These are phyloP conservation scores for Ustilaginoidea virens DNA, from an alignment of 2,329 filamentous ascomycete genomes.

Conservation along the genomic window DNA sequence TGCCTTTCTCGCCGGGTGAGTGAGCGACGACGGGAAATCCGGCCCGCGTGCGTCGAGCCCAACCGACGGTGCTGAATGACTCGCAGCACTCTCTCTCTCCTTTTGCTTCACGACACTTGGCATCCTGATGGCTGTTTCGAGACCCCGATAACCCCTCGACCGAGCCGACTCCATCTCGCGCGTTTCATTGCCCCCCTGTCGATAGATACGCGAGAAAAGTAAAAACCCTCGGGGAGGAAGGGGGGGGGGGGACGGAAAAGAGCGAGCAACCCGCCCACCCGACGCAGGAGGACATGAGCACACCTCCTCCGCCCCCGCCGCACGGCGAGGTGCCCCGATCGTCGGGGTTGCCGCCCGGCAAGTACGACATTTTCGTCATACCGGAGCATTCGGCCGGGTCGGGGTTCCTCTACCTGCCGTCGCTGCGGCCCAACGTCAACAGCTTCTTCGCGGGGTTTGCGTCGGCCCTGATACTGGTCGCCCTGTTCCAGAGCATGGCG, in stretches of 20 bases:
- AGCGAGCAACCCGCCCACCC: too few relatives aligned
- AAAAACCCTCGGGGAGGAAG: too few relatives aligned
- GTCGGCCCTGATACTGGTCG: slow-evolving; percentile 56
- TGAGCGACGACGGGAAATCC: too few relatives aligned
- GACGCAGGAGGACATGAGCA: slow-evolving; percentile 24
- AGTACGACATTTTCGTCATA: slow-evolving; percentile 96
- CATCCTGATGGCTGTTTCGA: slow-evolving; percentile 15
- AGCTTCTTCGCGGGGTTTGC: slow-evolving; percentile 82
- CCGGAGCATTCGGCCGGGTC: slow-evolving; percentile 79
- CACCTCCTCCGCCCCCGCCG: slow-evolving; percentile 69
- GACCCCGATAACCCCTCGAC: slow-evolving; percentile 13
- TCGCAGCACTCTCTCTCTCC: too few relatives aligned
- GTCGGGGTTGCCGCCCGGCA: slow-evolving; percentile 63
- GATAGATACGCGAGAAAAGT: too few relatives aligned
- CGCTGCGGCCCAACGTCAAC: slow-evolving; percentile 69
- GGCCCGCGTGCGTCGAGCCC: too few relatives aligned
- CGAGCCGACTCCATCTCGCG: not conserved
- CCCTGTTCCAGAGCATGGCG: slow-evolving; percentile 56
- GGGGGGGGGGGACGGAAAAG: too few relatives aligned
- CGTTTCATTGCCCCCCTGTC: not conserved
- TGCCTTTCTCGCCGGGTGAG: slow-evolving; percentile 1
- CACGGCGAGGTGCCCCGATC: slow-evolving; percentile 66
- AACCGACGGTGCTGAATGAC: too few relatives aligned
- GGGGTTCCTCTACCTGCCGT: slow-evolving; percentile 90
- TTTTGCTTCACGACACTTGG: not conserved